Evolutionary conservation across 148 eudicot species (phyloP), one percentile per base, ranked within the genome.

Genomic region (Talinum fruticosum): DNA sequence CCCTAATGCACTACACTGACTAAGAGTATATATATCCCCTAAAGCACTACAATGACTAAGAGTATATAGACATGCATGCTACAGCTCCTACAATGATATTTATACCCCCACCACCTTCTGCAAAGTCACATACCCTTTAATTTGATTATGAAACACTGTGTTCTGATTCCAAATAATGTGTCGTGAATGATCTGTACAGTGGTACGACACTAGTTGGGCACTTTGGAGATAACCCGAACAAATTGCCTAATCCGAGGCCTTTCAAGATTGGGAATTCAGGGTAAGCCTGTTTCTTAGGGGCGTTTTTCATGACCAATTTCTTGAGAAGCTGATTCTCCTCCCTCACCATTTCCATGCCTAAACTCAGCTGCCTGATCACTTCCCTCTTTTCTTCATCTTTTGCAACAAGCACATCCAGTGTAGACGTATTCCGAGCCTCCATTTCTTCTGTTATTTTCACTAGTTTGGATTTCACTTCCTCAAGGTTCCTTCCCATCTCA

Each of bases 381-480:
- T 91, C 98, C 62, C 98, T 80, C 84, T 94, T 94, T 86, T 90
- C 93, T 67, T 94, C 98, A 75, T 94, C 97, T 86, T 92, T 94
- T 70, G 84, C 83, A 68, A 26, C 79, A 36, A 91, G 75, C 41
- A 70, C 69, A 62, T 89, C 83, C 66, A 61, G 64, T 47, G 54
- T 44, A 5, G 34, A 5, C 35, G 35, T 76, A 23, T 53, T 45
- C 4, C 28, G 74, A 30, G 7, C 65, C 57, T 47, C 30, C 36
- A 57, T 59, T 67, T 75, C 79, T 51, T 75, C 70, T 18, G 33
- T 38, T 41, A 65, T 28, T 47, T n/a, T 75, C 53, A 28, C 53
- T 36, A 76, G 18, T 23, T 79, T 66, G 18, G 15, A 7, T 13
- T 34, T 30, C 26, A 36, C 79, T 24, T 62, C 69, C 59, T 80